Conservation (phyloP, 192 early-diverging fungal species). For the Mortierella claussenii region DNA sequence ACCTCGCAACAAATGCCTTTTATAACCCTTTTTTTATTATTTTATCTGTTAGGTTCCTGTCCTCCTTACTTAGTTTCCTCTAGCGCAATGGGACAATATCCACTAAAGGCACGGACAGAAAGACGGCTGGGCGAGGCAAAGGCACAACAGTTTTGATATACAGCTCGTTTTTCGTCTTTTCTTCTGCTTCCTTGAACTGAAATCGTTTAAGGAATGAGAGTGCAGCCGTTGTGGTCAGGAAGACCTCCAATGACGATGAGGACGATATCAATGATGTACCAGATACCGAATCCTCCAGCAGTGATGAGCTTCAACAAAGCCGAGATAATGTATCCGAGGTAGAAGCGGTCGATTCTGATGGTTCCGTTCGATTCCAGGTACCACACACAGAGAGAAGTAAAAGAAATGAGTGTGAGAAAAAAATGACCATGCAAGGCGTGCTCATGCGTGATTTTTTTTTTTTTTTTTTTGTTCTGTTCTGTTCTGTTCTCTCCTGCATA, state of each 20-base stretch:
- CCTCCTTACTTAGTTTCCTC: too few species aligned
- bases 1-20: too few species aligned
- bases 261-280: slow-evolving; percentile 58
- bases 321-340: slow-evolving; percentile 63
- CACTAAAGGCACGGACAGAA: too few species aligned
- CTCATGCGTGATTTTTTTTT: not conserved
- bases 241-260: slow-evolving; percentile 54
- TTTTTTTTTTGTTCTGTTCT: not conserved
- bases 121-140: too few species aligned
- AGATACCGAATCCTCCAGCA: slow-evolving; percentile 61
- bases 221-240: slow-evolving; percentile 55
- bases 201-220: slow-evolving; percentile 30
- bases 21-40: too few species aligned
- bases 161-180: not conserved
- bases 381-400: slow-evolving; percentile 6
- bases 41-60: too few species aligned
- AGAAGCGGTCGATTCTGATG: slow-evolving; percentile 64
- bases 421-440: not conserved
- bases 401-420: slow-evolving; percentile 1
- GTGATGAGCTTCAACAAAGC: slow-evolving; percentile 59
- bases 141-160: too few species aligned
- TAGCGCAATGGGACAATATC: too few species aligned
- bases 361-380: too few species aligned
- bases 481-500: not conserved
- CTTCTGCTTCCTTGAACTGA: not conserved